Conservation (phyloP, 1,284 basidiomycete species). For the Microbotryum lychnidis-dioicae region DNA sequence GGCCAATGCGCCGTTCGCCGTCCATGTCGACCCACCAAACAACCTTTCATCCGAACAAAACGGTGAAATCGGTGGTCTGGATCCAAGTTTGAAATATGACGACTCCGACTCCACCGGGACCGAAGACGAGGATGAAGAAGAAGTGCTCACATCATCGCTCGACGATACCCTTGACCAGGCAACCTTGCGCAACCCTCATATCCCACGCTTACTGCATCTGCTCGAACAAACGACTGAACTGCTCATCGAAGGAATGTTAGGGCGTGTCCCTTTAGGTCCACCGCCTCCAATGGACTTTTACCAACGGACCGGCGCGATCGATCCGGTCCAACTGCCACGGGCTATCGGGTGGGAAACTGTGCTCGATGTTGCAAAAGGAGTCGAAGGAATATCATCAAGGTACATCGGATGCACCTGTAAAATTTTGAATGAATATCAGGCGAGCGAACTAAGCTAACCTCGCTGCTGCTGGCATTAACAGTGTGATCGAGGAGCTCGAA, state of each 20-base stretch:
- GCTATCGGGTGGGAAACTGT: conserved; percentile 3
- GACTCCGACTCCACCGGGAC: not conserved
- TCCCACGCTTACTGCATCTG: not conserved
- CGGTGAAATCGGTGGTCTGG: too few species aligned
- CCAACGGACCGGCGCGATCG: not conserved
- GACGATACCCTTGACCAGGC: not conserved
- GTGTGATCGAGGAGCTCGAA: not conserved
- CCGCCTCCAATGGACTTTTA: not conserved
- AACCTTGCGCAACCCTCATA: not conserved
- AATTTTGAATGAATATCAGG: not conserved
- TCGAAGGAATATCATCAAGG: not conserved
- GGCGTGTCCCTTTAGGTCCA: not conserved
- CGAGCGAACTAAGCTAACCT: not conserved
- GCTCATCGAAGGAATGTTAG: not conserved
- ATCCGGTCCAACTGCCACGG: not conserved
- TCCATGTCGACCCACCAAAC: not conserved
- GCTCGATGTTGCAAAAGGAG: not conserved
- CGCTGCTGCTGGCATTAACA: not conserved
- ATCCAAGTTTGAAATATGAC: too few species aligned
- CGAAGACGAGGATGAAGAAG: not conserved
- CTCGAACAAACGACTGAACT: not conserved
- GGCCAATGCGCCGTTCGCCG: not conserved
- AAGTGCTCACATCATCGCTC: not conserved
- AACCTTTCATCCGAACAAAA: too few species aligned
- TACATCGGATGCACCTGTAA: not conserved